Conservation (phyloP, 495 filamentous ascomycete genomes). For the Lasiosphaeria ovina region DNA sequence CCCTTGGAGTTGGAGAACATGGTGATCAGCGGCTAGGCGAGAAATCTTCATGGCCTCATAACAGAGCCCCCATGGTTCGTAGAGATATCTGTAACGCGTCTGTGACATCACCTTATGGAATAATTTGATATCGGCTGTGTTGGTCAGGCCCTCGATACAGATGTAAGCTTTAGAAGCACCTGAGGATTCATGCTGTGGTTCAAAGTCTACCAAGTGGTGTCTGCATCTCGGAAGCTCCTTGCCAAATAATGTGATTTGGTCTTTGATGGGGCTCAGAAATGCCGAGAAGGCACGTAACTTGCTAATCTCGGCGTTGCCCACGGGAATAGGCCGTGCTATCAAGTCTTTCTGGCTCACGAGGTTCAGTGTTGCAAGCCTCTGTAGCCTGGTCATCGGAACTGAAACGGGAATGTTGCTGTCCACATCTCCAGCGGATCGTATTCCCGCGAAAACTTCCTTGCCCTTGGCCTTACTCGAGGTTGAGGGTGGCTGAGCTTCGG, state of each 20-base stretch:
- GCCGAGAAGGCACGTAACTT: slow-evolving; percentile 1
- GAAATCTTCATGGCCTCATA: background rate
- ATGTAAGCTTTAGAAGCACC: background rate
- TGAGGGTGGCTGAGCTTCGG: background rate
- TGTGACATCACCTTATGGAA: background rate
- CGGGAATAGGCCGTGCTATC: background rate
- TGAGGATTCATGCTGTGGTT: background rate
- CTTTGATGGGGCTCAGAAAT: slow-evolving; percentile 1
- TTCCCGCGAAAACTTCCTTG: background rate
- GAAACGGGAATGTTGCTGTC: background rate
- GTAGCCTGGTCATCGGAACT: background rate
- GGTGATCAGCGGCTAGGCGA: background rate
- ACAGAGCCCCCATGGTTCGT: background rate
- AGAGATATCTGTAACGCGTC: background rate
- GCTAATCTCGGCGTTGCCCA: background rate
- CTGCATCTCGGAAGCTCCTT: slow-evolving; percentile 1
- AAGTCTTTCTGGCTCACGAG: background rate
- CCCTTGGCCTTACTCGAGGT: background rate
- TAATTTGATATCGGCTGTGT: background rate
- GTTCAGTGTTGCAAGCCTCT: background rate
- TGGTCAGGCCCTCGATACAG: slow-evolving; percentile 2
- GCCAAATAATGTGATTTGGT: slow-evolving; percentile 1
- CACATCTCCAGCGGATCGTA: background rate
- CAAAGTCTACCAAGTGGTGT: background rate
- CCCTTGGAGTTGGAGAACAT: background rate